Base-by-base conservation (phyloP, 345 rosid species). In the Dipteronia dyeriana region DNA sequence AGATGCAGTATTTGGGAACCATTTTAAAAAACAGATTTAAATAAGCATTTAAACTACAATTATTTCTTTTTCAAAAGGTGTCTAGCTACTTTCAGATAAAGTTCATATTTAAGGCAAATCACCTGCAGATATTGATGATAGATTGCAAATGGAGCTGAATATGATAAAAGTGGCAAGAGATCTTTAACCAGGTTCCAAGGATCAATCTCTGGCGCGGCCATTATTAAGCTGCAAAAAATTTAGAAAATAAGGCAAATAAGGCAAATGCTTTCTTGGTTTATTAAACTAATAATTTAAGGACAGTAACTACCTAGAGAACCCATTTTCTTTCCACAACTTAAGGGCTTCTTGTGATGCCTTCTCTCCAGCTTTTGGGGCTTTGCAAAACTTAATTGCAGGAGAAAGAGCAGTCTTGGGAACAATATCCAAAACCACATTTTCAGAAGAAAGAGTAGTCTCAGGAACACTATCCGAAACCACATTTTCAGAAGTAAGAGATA, bases 91-190 rank as follows among this genome's bases (percentile, higher is more conserved):
- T 68, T 47, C 2, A 12, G 38, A 71, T n/a, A 12, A 57, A 29
- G 34, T 31, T n/a, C 1, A 17, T 3, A 25, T 43, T 22, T 39
- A 20, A 63, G 69, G 34, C 39, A 77, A 73, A 45, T 39, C 39
- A 94, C 98, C 96, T 92, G 97, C 75, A 94, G 88, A 88, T 91
- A 90, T 79, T 94, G 98, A 81, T 96, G 99, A 79, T 94, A 92
- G 31, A 94, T 91, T 61, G 93, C 98, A 71, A 94, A 92, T 16
- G 97, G 97, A 70, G 98, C 97, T 26, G 99, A 96, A 83, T 84
- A 86, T 13, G 97, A 85, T 66, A 90, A 82, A 64, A 91, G 90
- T 29, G 98, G 97, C 80, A 94, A 79, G 54, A 91, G 85, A 81
- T 87, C 94, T 82, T 94, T 91, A 54, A 86, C 81, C 31, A 86